Conservation (phyloP, 2,329 filamentous ascomycete species). For the Diaporthe velutina region DNA sequence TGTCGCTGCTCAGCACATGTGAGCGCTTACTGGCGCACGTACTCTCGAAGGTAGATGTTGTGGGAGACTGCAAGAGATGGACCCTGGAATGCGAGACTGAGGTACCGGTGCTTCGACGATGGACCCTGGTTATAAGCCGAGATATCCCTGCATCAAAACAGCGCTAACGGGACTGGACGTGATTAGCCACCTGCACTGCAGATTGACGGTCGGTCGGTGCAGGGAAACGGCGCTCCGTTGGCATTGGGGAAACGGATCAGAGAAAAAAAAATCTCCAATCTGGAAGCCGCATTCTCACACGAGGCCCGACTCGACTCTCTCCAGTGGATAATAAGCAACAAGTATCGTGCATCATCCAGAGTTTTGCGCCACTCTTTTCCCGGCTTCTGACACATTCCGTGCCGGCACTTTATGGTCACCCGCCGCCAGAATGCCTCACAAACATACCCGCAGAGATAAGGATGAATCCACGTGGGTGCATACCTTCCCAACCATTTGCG, state of each 20-base stretch:
- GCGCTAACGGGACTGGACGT: conserved; percentile 15
- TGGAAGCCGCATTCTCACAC: conserved; percentile 31
- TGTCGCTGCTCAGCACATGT: neutral
- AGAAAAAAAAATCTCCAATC: conserved; percentile 33
- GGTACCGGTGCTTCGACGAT: neutral
- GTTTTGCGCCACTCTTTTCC: conserved; percentile 3
- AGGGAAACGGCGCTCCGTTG: conserved; percentile 28
- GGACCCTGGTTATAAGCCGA: conserved; percentile 7
- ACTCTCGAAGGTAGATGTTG: neutral
- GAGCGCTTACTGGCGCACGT: neutral
- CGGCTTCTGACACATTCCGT: neutral
- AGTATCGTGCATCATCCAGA: neutral
- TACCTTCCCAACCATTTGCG: conserved; percentile 15
- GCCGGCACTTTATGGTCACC: neutral
- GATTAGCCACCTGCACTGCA: neutral
- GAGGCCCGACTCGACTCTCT: conserved; percentile 1
- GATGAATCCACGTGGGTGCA: conserved; percentile 64
- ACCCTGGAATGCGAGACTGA: conserved; percentile 11
- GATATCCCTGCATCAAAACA: conserved; percentile 13
- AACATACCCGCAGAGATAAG: conserved; percentile 78
- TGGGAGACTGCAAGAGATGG: neutral
- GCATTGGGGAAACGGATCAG: conserved; percentile 15
- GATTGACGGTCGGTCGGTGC: conserved; percentile 10
- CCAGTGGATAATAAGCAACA: conserved; percentile 17
- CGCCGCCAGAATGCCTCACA: conserved; percentile 79